Conservation (phyloP, 1,139 yeast species). For the Hyphopichia burtonii region DNA sequence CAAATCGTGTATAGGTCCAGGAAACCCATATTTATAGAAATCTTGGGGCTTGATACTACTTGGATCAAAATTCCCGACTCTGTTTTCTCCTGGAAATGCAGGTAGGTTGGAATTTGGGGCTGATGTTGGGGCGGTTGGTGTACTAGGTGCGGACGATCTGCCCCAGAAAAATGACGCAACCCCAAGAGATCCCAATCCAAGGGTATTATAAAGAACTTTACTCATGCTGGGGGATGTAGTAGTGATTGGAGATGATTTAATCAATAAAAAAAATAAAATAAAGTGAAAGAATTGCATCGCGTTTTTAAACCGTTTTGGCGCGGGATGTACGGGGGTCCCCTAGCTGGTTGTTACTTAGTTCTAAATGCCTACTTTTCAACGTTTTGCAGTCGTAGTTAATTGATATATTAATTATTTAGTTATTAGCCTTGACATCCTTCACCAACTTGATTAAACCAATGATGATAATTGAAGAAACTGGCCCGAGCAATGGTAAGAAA, state of each 20-base stretch:
- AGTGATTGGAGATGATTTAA: no score
- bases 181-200: slow-evolving; percentile 41
- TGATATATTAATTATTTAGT: not conserved
- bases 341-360: no score
- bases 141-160: slow-evolving; percentile 18
- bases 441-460: slow-evolving; percentile 50
- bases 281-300: no score
- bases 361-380: no score
- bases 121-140: slow-evolving; percentile 7
- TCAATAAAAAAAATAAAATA: not conserved
- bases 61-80: slow-evolving; percentile 23
- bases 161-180: slow-evolving; percentile 48
- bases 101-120: slow-evolving; percentile 12
- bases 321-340: no score
- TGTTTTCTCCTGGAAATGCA: slow-evolving; percentile 9
- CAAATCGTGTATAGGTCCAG: slow-evolving; percentile 90
- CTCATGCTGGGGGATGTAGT: slow-evolving; percentile 21
- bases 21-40: slow-evolving; percentile 86
- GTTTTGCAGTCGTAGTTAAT: not conserved
- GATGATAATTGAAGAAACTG: slow-evolving; percentile 66
- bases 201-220: slow-evolving; percentile 26
- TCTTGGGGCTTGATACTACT: slow-evolving; percentile 61
- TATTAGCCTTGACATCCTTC: slow-evolving; percentile 11
- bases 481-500: slow-evolving; percentile 85
- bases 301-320: no score